Percentiles rank a stretch among this genome's conserved stretches.
phyloP scores from a whole-genome alignment of 2,329 filamentous ascomycete genomes.

The Iodosphaeria phyllophila region DNA sequence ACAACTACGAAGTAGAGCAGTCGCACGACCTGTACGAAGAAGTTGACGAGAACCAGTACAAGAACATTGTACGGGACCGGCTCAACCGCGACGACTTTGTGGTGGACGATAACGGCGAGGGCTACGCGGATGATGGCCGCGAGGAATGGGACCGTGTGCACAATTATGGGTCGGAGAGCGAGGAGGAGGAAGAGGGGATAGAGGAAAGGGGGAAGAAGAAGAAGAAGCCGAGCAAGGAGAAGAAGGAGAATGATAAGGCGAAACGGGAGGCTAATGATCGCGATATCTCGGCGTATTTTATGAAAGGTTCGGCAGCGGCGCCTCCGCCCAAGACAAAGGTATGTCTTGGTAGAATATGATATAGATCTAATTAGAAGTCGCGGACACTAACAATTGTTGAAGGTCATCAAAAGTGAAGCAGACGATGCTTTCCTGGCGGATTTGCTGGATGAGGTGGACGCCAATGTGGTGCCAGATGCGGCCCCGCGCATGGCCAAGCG shows the following conservation, averaged over 20 bases:
- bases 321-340: constrained; percentile 76
- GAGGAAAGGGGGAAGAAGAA: constrained; percentile 36
- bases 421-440: constrained; percentile 76
- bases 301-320: constrained; percentile 45
- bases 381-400: background rate
- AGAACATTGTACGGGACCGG: constrained; percentile 78
- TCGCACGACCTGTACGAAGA: constrained; percentile 81
- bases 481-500: constrained; percentile 39
- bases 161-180: constrained; percentile 53
- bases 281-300: constrained; percentile 91
- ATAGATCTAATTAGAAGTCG: background rate
- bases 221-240: constrained; percentile 57
- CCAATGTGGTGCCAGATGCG: constrained; percentile 40
- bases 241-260: constrained; percentile 71
- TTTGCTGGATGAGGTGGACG: constrained; percentile 75
- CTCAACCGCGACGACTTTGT: constrained; percentile 95
- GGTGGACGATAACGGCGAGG: constrained; percentile 93
- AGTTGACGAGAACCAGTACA: constrained; percentile 92
- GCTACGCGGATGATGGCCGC: constrained; percentile 89
- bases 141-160: constrained; percentile 76
- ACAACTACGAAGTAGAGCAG: constrained; percentile 72
- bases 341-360: too few species aligned
- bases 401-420: constrained; percentile 65
- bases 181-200: constrained; percentile 66
- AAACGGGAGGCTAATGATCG: constrained; percentile 76